phyloP scores from a whole-genome alignment of 78 protist species.

The slime mould (Dictyostelium discoideum) region dicty_2.7 NC_007089.4:1516501-1517000 shows the following conservation, averaged over 20 bases:
- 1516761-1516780: constrained; percentile 59
- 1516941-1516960: constrained; percentile 26
- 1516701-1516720: neutral
- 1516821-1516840: constrained; percentile 18
- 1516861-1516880: constrained; percentile 60
- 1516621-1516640: neutral
- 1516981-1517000: constrained; percentile 70
- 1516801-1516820: constrained; percentile 66
- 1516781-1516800: constrained; percentile 38
- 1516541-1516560: constrained; percentile 64
- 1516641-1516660: constrained; percentile 16
- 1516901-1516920: constrained; percentile 51
- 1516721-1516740: constrained; percentile 70
- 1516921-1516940: neutral
- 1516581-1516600: constrained; percentile 4
- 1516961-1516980: constrained; percentile 42
- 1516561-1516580: constrained; percentile 36
- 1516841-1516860: constrained; percentile 72
- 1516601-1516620: constrained; percentile 56
- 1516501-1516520: neutral
- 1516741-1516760: constrained; percentile 76
- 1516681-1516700: constrained; percentile 70
- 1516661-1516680: constrained; percentile 57
- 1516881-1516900: constrained; percentile 71
- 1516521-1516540: constrained; percentile 73